Evolutionary conservation across 202 grass and related monocot genomes (phyloP).

Genomic region (Eragrostis tef): DNA sequence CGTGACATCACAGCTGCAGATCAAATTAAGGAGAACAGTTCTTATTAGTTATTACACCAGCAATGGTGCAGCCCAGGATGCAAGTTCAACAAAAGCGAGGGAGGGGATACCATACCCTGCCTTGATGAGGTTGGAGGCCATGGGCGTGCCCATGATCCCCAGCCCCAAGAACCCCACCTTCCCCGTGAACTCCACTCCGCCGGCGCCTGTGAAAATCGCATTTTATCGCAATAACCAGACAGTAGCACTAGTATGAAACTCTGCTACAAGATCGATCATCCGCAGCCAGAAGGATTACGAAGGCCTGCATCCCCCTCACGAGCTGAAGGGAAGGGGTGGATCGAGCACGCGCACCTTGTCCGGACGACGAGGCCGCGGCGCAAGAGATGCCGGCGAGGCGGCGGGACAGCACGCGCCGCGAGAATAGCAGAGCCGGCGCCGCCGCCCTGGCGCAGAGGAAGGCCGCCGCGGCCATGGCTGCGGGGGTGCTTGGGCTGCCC

Average conservation of each 20-base stretch:
- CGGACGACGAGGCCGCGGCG: conserved; percentile 18
- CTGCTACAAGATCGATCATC: neutral
- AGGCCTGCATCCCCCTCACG: too few species aligned
- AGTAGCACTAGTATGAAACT: neutral
- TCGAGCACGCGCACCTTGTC: conserved; percentile 13
- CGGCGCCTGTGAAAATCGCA: conserved; percentile 27
- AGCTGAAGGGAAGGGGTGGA: neutral
- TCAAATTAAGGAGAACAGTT: neutral
- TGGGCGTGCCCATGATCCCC: conserved; percentile 80
- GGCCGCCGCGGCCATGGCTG: conserved; percentile 41
- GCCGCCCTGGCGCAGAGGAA: conserved; percentile 39
- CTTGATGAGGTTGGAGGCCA: conserved; percentile 83
- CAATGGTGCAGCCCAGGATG: neutral
- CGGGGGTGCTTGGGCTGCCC: too few species aligned
- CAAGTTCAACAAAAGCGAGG: neutral
- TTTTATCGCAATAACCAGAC: neutral
- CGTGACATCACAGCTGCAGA: conserved; percentile 75
- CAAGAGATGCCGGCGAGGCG: conserved; percentile 25
- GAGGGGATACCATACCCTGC: conserved; percentile 47
- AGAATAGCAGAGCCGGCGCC: neutral
- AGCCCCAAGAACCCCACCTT: conserved; percentile 79
- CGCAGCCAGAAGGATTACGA: neutral
- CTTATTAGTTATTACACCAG: neutral
- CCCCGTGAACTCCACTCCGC: conserved; percentile 58
- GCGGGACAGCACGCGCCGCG: conserved; percentile 15